Evolutionary conservation across 805 yeast genomes (phyloP).

Genomic region (Millerago galiae): DNA sequence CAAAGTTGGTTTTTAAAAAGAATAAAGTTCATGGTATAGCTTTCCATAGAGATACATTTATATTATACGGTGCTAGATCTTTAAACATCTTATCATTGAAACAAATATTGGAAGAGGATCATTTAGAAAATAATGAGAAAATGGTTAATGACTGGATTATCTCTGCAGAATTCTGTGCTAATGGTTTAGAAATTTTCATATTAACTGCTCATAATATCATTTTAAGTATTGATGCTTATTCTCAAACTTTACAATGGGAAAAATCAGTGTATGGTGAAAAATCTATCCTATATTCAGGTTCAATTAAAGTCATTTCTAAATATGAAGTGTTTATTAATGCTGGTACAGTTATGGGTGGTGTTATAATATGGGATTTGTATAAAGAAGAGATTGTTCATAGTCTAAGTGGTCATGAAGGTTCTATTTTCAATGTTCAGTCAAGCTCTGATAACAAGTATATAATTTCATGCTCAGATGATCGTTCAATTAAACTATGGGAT

Average conservation of each 20-base stretch:
- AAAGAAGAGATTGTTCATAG: constrained; percentile 40
- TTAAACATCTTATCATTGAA: constrained; percentile 36
- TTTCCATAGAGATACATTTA: constrained; percentile 28
- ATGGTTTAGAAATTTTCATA: constrained; percentile 36
- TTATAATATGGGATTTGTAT: constrained; percentile 65
- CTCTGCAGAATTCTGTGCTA: constrained; percentile 43
- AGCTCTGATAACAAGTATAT: constrained; percentile 49
- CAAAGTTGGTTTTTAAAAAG: constrained; percentile 47
- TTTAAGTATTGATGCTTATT: constrained; percentile 30
- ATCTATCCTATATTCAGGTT: constrained; percentile 84
- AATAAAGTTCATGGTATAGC: constrained; percentile 82
- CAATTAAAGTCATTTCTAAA: constrained; percentile 42
- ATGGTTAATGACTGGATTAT: constrained; percentile 78
- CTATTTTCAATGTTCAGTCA: constrained; percentile 74
- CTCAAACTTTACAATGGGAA: constrained; percentile 21
- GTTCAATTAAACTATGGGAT: constrained; percentile 78
- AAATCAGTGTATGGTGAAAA: constrained; percentile 53
- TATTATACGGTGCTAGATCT: constrained; percentile 71
- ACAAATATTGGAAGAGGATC: constrained; percentile 24
- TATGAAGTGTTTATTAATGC: constrained; percentile 58
- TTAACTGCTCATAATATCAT: constrained; percentile 79
- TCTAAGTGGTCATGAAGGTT: constrained; percentile 79
- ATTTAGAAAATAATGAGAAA: constrained; percentile 32
- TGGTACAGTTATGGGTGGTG: constrained; percentile 91
- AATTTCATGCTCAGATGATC: constrained; percentile 88